Percentiles rank a stretch among this genome's conserved stretches.
phyloP scores from a whole-genome alignment of 169 alveolate species.

The Eimeria maxima region DNA sequence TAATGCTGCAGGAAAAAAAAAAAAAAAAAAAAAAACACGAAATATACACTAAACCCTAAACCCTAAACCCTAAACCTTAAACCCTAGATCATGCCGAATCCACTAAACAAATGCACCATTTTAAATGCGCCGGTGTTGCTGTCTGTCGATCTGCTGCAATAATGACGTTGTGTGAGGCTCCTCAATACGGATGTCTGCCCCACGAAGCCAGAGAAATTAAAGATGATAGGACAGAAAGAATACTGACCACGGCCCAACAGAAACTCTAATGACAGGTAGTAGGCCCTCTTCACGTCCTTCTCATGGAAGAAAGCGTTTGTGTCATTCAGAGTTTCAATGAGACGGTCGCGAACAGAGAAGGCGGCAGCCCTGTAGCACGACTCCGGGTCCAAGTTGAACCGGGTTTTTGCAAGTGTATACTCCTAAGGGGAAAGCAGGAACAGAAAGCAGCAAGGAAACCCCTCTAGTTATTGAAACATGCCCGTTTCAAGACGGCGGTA shows the following conservation, averaged over 20 bases:
- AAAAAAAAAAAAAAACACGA: no score
- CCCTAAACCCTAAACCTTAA: not conserved
- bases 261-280: slow-evolving; percentile 96
- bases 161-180: no score
- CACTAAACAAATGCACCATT: no score
- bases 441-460: not conserved
- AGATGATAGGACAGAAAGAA: not conserved
- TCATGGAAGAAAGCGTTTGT: slow-evolving; percentile 94
- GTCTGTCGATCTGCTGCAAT: no score
- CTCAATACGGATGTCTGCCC: no score
- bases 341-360: slow-evolving; percentile 95
- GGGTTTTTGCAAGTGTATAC: slow-evolving; percentile 96
- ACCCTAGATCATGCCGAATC: no score
- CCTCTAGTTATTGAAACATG: not conserved
- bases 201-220: not conserved
- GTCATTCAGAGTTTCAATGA: slow-evolving; percentile 96
- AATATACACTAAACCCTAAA: not conserved
- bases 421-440: slow-evolving; percentile 89
- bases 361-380: slow-evolving; percentile 95
- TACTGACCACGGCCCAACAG: slow-evolving; percentile 94
- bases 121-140: no score
- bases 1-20: slow-evolving; percentile 85
- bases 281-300: slow-evolving; percentile 94
- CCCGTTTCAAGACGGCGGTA: not conserved
- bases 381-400: slow-evolving; percentile 94